Evolutionary conservation across 257 asterid species (phyloP).

Genomic region (Anisodus acutangulus): DNA sequence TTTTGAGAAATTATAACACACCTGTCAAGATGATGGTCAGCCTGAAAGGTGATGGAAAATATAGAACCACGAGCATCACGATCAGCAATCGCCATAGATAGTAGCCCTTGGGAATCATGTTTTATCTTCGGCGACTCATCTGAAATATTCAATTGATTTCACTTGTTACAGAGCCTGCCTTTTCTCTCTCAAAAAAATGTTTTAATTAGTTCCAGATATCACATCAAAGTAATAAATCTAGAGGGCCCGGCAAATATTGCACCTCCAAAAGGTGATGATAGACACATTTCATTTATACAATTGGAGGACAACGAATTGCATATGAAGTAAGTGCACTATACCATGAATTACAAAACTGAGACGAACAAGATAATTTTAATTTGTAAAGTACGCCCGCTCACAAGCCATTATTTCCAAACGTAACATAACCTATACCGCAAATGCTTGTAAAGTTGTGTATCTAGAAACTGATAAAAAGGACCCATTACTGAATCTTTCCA

Average conservation of each 20-base stretch:
- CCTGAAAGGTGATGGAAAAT: slow-evolving; percentile 78
- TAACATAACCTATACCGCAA: background rate
- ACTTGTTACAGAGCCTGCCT: slow-evolving; percentile 27
- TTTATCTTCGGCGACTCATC: slow-evolving; percentile 82
- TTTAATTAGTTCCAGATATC: background rate
- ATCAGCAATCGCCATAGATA: slow-evolving; percentile 92
- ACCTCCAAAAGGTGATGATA: slow-evolving; percentile 15
- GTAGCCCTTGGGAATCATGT: slow-evolving; percentile 86
- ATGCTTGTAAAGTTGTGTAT: background rate
- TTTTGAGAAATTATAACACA: slow-evolving; percentile 30
- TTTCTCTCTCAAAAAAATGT: background rate
- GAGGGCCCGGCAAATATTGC: background rate
- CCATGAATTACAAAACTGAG: background rate
- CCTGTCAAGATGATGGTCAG: slow-evolving; percentile 97
- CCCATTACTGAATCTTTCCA: background rate
- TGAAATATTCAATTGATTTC: slow-evolving; percentile 44
- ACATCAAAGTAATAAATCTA: background rate
- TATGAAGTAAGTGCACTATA: background rate
- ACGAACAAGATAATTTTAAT: slow-evolving; percentile 6
- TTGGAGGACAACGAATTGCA: background rate
- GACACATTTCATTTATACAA: slow-evolving; percentile 12
- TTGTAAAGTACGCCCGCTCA: background rate
- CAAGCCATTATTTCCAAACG: background rate
- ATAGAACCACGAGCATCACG: slow-evolving; percentile 88
- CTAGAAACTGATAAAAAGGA: background rate